Base-by-base conservation (phyloP, 1,139 yeast genomes). In the Entelexis paramagnoliae region DNA sequence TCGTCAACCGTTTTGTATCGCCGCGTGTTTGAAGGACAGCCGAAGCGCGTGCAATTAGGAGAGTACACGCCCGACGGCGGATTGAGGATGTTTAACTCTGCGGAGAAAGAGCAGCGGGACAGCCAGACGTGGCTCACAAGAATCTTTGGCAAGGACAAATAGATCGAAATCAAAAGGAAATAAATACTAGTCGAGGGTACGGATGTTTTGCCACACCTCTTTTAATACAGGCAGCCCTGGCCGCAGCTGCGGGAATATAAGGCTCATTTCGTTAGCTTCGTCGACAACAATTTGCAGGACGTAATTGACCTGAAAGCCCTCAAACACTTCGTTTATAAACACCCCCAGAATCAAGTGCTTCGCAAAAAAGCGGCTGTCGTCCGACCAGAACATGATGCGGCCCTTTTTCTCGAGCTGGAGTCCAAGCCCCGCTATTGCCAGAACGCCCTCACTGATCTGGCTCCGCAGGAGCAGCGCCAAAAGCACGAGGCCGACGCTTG, bases 21-120 rank as follows among this genome's bases (percentile, higher is more conserved):
- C 13, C 50, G 60, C 54, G 69, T 72, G 35, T 62, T 70, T 28
- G 62, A 68, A 2, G 78, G 78, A 5, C 71, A 72, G 30, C 75
- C 73, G 54, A 68, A 76, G 58, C 68, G 67, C 45, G 68, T 68
- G 2, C 80, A 75, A 57, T 63, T 68, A 17, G 81, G 80, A 7
- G 78, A 73, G 51, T 66, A 69, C 52, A 69, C 75, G 51, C 69
- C 72, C 0, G 79, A 75, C 53, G 79, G 79, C 0, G 67, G 72
- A 3, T 64, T 74, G 8, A 65, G 76, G 24, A 62, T 70, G 51
- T 77, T 75, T 62, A 63, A 68, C 9, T 72, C 69, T 19, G 71
- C 71, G 41, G 80, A 77, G 58, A 69, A 66, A 48, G 55, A 60
- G 5, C 64, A 64, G 51, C 62, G 66, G 14, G 73, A 73, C 54